These are phyloP conservation scores for Quercus engelmannii DNA, from an alignment of 306 rosid species.

Conservation along the genomic window DNA sequence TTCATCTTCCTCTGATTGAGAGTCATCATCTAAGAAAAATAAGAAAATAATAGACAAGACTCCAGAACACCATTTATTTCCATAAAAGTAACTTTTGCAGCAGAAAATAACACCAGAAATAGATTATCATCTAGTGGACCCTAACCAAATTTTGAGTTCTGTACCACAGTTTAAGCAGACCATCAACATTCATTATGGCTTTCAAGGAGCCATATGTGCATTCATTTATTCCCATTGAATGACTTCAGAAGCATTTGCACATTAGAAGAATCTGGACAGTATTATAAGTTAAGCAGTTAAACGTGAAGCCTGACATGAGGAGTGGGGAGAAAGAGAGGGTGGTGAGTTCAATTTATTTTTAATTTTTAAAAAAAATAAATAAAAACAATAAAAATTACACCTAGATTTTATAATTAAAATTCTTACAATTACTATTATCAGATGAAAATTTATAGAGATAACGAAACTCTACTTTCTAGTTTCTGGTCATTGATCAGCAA, in stretches of 20 bases:
- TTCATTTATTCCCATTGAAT: neutral
- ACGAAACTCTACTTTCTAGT: neutral
- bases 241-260: neutral
- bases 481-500: slow-evolving; percentile 1
- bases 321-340: neutral
- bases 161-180: neutral
- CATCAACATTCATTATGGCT: neutral
- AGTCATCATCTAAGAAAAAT: slow-evolving; percentile 47
- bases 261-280: neutral
- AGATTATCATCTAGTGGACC: neutral
- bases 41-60: slow-evolving; percentile 17
- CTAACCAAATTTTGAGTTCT: neutral
- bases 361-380: neutral
- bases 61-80: neutral
- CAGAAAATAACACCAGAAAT: neutral
- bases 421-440: slow-evolving; percentile 3
- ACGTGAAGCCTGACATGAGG: neutral
- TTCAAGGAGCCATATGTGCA: neutral
- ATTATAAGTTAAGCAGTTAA: slow-evolving; percentile 3
- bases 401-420: neutral
- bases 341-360: neutral
- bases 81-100: neutral
- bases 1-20: slow-evolving; percentile 57
- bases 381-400: neutral
- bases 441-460: neutral